Evolutionary conservation across 306 rosid species (phyloP).

Genomic region (Fagus crenata): DNA sequence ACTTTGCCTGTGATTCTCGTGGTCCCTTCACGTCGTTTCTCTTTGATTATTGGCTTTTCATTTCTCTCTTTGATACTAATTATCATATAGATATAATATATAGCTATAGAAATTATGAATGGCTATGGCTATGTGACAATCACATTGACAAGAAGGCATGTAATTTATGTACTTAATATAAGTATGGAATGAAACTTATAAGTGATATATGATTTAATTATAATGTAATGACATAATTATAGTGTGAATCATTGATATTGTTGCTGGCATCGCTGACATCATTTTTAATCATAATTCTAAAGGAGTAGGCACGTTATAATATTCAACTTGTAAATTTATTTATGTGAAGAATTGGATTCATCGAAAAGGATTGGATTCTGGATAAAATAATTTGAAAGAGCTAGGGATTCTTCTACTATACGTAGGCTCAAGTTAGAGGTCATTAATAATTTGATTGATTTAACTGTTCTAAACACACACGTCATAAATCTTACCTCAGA

Average conservation of each 20-base stretch:
- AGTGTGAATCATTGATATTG: too few relatives aligned
- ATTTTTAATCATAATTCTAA: neutral
- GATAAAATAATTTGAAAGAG: neutral
- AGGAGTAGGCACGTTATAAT: neutral
- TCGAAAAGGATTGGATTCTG: neutral
- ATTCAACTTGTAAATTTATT: neutral
- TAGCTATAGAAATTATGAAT: too few relatives aligned
- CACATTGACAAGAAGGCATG: too few relatives aligned
- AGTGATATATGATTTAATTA: neutral
- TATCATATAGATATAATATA: neutral
- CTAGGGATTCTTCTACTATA: neutral
- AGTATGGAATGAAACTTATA: too few relatives aligned
- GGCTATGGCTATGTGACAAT: too few relatives aligned
- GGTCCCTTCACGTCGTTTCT: conserved; percentile 25
- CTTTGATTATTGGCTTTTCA: conserved; percentile 18
- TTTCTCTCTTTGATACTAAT: neutral
- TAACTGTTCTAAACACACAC: too few relatives aligned
- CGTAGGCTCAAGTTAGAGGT: neutral
- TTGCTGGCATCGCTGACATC: too few relatives aligned
- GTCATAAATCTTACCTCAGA: too few relatives aligned
- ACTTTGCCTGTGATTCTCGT: conserved; percentile 53
- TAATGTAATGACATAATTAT: neutral
- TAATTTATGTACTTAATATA: too few relatives aligned
- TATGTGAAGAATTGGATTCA: too few relatives aligned
- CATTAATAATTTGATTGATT: neutral